Evolutionary conservation across 1,284 basidiomycete genomes (phyloP).

Genomic region (Austropuccinia psidii): DNA sequence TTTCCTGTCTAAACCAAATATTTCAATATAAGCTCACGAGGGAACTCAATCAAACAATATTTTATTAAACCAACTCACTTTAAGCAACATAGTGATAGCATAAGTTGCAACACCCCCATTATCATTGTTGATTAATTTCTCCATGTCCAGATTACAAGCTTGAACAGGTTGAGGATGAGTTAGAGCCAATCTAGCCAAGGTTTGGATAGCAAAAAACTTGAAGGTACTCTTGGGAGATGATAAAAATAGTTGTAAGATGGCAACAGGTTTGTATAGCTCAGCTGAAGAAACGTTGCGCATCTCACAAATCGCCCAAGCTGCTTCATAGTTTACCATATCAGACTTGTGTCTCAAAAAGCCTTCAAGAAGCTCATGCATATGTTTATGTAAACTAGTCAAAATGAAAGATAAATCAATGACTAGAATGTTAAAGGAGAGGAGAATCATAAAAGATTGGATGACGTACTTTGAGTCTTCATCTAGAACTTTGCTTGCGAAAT

Average conservation of each 20-base stretch:
- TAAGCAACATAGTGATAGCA: slow-evolving; percentile 95
- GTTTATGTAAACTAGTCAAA: slow-evolving; percentile 66
- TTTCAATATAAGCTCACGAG: slow-evolving; percentile 10
- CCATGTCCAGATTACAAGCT: slow-evolving; percentile 92
- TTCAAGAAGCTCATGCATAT: slow-evolving; percentile 90
- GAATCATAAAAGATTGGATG: neutral
- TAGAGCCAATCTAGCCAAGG: slow-evolving; percentile 77
- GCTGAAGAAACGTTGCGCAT: slow-evolving; percentile 71
- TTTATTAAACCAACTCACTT: slow-evolving; percentile 53
- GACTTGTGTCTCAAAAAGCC: slow-evolving; percentile 96
- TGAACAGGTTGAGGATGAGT: slow-evolving; percentile 78
- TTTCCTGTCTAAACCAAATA: slow-evolving; percentile 68
- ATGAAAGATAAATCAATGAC: neutral
- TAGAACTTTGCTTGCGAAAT: slow-evolving; percentile 94
- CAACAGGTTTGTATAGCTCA: slow-evolving; percentile 78
- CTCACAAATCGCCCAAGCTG: slow-evolving; percentile 92
- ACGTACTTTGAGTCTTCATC: slow-evolving; percentile 95
- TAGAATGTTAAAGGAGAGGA: no score
- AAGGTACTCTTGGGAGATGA: slow-evolving; percentile 86
- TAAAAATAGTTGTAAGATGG: slow-evolving; percentile 88
- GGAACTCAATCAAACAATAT: slow-evolving; percentile 30
- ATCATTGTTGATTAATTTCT: slow-evolving; percentile 90
- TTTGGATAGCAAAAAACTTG: slow-evolving; percentile 96
- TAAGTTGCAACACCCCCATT: slow-evolving; percentile 97
- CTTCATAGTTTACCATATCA: slow-evolving; percentile 99